Conservation (phyloP, 306 rosid genomes). For the Hippophae rhamnoides region DNA sequence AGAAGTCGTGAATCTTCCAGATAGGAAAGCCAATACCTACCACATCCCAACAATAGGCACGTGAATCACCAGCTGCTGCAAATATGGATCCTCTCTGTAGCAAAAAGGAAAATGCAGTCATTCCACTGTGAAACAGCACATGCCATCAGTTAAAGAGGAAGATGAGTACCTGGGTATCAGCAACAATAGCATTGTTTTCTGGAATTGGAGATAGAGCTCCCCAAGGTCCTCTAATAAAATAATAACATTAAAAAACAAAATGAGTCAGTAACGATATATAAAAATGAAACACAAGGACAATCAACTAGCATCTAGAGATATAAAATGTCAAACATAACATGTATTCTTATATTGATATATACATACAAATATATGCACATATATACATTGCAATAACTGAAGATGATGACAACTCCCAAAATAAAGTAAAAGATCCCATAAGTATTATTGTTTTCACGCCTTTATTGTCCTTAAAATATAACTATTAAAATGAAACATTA, state of each 20-base stretch:
- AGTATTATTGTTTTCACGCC: too few species aligned
- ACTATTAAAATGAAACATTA: too few species aligned
- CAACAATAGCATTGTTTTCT: conserved; percentile 88
- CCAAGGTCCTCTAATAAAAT: conserved; percentile 90
- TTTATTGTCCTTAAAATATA: too few species aligned
- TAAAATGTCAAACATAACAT: not conserved
- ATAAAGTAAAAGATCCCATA: too few species aligned
- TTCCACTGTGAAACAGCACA: conserved; percentile 10
- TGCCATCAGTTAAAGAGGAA: not conserved
- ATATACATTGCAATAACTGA: too few species aligned
- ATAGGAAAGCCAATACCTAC: conserved; percentile 37
- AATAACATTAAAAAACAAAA: conserved; percentile 8
- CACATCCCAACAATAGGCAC: conserved; percentile 98
- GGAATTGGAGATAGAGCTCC: conserved; percentile 93
- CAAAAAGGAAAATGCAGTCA: conserved; percentile 14
- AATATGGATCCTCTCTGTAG: conserved; percentile 70
- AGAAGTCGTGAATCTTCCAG: too few species aligned
- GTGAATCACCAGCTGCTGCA: conserved; percentile 85
- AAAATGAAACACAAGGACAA: not conserved
- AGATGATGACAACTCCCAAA: too few species aligned
- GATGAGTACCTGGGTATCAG: conserved; percentile 42
- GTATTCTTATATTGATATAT: too few species aligned
- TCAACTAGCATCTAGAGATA: not conserved
- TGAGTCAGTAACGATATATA: conserved; percentile 3
- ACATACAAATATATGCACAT: too few species aligned